These are phyloP conservation scores for Austroboletus festivus DNA, from an alignment of 768 basidiomycete genomes.

Conservation along the genomic window DNA sequence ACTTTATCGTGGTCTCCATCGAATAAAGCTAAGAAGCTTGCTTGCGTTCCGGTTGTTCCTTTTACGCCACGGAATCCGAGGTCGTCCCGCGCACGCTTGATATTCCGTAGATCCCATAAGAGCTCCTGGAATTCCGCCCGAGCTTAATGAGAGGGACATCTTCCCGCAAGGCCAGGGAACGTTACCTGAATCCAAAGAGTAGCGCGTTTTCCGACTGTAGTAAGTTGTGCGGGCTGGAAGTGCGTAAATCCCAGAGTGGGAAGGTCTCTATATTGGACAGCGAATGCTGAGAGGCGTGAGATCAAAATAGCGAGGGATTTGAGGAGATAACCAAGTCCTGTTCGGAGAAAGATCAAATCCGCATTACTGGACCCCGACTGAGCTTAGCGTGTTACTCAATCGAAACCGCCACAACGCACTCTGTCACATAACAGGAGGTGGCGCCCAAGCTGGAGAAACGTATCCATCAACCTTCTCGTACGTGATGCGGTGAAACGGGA, in stretches of 20 bases:
- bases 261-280: slow-evolving; percentile 78
- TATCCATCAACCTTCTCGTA: slow-evolving; percentile 11
- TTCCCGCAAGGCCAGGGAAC: slow-evolving; percentile 10
- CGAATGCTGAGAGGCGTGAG: slow-evolving; percentile 81
- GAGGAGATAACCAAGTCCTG: slow-evolving; percentile 80
- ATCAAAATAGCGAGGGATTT: slow-evolving; percentile 89
- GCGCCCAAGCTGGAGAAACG: slow-evolving; percentile 69
- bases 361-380: slow-evolving; percentile 67
- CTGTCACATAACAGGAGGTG: slow-evolving; percentile 98
- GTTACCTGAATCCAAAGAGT: slow-evolving; percentile 92
- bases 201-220: slow-evolving; percentile 95
- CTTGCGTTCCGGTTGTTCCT: slow-evolving; percentile 99
- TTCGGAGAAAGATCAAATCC: slow-evolving; percentile 93
- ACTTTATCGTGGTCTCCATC: slow-evolving; percentile 97
- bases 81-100: slow-evolving; percentile 86
- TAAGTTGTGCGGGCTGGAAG: slow-evolving; percentile 97
- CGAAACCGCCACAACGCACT: slow-evolving; percentile 50
- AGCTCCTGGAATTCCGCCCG: slow-evolving; percentile 57
- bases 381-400: slow-evolving; percentile 8
- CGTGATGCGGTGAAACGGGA: slow-evolving; percentile 5
- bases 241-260: slow-evolving; percentile 98
- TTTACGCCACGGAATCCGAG: slow-evolving; percentile 97
- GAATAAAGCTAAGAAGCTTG: slow-evolving; percentile 90
- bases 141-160: background rate
- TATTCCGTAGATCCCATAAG: slow-evolving; percentile 93